These are phyloP conservation scores for Candida oleophila DNA, from an alignment of 805 yeast genomes.

Conservation along the genomic window DNA sequence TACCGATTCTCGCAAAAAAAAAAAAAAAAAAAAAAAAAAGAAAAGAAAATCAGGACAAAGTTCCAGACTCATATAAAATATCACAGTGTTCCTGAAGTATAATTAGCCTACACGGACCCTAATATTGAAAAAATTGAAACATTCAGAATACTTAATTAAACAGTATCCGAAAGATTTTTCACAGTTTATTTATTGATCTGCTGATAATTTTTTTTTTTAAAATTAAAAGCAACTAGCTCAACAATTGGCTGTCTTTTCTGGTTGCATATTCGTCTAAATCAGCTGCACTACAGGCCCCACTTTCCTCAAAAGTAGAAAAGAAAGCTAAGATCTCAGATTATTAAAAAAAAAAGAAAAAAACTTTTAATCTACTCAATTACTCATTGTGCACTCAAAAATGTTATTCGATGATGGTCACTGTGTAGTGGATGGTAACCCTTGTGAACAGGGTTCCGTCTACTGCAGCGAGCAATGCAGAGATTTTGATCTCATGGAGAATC, in stretches of 20 bases:
- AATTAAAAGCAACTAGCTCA: too few relatives aligned
- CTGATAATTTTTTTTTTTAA: too few relatives aligned
- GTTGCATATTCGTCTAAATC: background rate
- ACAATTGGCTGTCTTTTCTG: background rate
- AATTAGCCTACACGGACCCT: background rate
- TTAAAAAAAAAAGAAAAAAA: too few relatives aligned
- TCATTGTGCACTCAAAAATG: background rate
- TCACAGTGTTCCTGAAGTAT: background rate
- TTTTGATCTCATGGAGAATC: conserved; percentile 11
- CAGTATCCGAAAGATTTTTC: too few relatives aligned
- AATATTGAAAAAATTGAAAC: background rate
- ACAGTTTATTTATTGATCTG: too few relatives aligned
- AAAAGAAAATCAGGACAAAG: conserved; percentile 65
- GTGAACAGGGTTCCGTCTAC: conserved; percentile 18
- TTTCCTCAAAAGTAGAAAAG: too few relatives aligned
- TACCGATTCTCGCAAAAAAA: conserved; percentile 89
- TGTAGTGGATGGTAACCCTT: conserved; percentile 18
- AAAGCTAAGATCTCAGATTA: too few relatives aligned
- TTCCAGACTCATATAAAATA: conserved; percentile 1
- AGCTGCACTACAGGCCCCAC: background rate
- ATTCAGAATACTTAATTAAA: too few relatives aligned
- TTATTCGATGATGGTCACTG: conserved; percentile 12
- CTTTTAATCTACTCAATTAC: too few relatives aligned
- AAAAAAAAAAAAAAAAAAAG: conserved; percentile 84
- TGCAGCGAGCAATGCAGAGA: conserved; percentile 19